A percentile compares a stretch with the other conserved stretches of the same genome.
These are phyloP conservation scores for Melampsora larici-populina DNA, from an alignment of 1,284 basidiomycete species.

Conservation along the genomic window DNA sequence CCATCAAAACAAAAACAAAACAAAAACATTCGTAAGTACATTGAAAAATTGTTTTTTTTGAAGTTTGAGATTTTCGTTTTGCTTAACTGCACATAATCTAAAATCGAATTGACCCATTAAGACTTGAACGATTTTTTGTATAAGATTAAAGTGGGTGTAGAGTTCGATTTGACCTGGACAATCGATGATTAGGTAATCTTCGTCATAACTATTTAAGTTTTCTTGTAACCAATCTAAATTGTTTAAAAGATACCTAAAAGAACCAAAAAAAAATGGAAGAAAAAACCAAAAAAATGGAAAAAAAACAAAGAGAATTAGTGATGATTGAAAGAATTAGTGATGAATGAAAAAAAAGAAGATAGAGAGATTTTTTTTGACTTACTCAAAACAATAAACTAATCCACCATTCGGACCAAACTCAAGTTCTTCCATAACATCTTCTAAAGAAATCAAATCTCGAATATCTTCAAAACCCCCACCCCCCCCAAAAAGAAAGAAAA, in stretches of 20 bases:
- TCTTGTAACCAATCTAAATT: conserved; percentile 99
- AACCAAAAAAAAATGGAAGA: background rate
- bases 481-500: no score
- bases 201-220: conserved; percentile 86
- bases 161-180: conserved; percentile 99
- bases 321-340: conserved; percentile 54
- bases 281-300: no score
- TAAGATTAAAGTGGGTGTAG: conserved; percentile 95
- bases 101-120: conserved; percentile 51
- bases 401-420: conserved; percentile 96
- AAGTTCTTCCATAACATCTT: conserved; percentile 95
- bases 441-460: conserved; percentile 82
- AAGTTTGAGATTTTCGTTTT: no score
- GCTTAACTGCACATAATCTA: conserved; percentile 26
- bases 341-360: conserved; percentile 46
- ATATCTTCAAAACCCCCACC: no score
- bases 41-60: no score
- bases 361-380: conserved; percentile 57
- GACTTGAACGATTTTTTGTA: conserved; percentile 76
- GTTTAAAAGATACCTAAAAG: conserved; percentile 83
- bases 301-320: no score
- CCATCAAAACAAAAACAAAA: no score
- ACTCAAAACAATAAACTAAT: conserved; percentile 98
- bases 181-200: conserved; percentile 97
- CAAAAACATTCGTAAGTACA: no score